Conservation (phyloP, 2,329 filamentous ascomycete species). For the Pseudopithomyces chartarum region DNA sequence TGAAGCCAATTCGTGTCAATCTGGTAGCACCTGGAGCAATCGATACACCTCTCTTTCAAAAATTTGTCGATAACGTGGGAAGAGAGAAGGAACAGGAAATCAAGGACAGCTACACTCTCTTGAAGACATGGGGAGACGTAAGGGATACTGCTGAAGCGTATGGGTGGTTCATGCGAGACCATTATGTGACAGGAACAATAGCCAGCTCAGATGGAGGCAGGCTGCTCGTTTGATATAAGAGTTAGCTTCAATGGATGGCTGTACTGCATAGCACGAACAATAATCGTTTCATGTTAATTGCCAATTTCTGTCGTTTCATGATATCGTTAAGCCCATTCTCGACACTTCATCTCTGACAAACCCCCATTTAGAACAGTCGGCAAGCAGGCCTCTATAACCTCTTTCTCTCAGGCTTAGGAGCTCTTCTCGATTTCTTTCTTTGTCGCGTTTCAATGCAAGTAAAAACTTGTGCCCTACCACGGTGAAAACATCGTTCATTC, state of each 20-base stretch:
- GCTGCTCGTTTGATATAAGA: slow-evolving; percentile 22
- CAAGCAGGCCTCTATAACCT: slow-evolving; percentile 33
- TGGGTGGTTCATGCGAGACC: slow-evolving; percentile 51
- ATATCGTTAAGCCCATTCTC: slow-evolving; percentile 16
- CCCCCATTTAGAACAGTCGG: slow-evolving; percentile 34
- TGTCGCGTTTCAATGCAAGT: slow-evolving; percentile 27
- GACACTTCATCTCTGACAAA: slow-evolving; percentile 17
- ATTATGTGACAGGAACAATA: slow-evolving; percentile 44
- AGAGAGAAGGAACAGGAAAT: slow-evolving; percentile 22
- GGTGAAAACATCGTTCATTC: slow-evolving; percentile 30
- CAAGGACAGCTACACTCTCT: slow-evolving; percentile 25
- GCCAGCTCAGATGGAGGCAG: slow-evolving; percentile 46
- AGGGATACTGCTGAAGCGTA: slow-evolving; percentile 52
- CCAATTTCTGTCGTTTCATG: neutral
- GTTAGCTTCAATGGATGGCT: neutral
- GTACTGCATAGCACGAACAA: neutral
- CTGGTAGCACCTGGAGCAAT: slow-evolving; percentile 49
- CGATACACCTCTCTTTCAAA: slow-evolving; percentile 47
- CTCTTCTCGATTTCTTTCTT: slow-evolving; percentile 17
- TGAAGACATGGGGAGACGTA: slow-evolving; percentile 27
- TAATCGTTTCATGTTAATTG: neutral
- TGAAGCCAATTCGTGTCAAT: slow-evolving; percentile 52
- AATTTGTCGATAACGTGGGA: slow-evolving; percentile 16
- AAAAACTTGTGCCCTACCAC: slow-evolving; percentile 37
- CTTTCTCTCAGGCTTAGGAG: slow-evolving; percentile 20